These are phyloP conservation scores for Coemansia sp. DNA, from an alignment of 192 early-diverging fungal genomes.

Conservation along the genomic window DNA sequence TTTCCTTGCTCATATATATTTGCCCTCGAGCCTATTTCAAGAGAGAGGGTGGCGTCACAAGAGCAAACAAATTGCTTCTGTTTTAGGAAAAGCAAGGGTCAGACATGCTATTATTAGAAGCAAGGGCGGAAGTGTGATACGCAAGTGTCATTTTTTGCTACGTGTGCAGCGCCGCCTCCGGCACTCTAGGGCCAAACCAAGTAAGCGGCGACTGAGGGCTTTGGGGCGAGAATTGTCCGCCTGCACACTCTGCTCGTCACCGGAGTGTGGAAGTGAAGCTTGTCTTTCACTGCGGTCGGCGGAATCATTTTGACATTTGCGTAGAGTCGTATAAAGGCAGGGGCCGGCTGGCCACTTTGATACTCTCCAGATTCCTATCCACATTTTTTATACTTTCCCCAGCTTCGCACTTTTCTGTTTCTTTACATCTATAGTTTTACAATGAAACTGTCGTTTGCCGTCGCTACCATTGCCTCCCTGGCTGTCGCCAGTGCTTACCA, in stretches of 20 bases:
- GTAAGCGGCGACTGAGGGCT: neutral
- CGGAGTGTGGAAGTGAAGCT: too few species aligned
- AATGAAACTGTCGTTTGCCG: conserved; percentile 30
- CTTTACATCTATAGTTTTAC: neutral
- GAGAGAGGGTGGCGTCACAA: neutral
- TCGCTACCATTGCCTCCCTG: conserved; percentile 17
- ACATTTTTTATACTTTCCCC: neutral
- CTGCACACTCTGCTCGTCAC: neutral
- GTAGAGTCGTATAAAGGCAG: neutral
- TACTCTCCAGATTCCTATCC: neutral
- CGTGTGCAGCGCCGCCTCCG: too few species aligned
- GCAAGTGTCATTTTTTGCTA: too few species aligned
- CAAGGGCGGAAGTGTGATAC: too few species aligned
- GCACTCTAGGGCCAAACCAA: too few species aligned
- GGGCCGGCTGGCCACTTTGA: neutral
- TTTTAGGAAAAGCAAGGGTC: neutral
- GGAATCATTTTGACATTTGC: neutral
- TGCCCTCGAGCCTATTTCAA: neutral
- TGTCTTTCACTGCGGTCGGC: neutral
- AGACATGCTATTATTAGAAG: neutral
- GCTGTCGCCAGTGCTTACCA: conserved; percentile 20
- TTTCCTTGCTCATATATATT: neutral
- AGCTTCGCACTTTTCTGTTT: neutral
- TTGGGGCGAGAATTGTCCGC: neutral
- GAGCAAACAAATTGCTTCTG: neutral